Evolutionary conservation across 257 asterid species (phyloP).

Genomic region (Solanum pinnatisectum): DNA sequence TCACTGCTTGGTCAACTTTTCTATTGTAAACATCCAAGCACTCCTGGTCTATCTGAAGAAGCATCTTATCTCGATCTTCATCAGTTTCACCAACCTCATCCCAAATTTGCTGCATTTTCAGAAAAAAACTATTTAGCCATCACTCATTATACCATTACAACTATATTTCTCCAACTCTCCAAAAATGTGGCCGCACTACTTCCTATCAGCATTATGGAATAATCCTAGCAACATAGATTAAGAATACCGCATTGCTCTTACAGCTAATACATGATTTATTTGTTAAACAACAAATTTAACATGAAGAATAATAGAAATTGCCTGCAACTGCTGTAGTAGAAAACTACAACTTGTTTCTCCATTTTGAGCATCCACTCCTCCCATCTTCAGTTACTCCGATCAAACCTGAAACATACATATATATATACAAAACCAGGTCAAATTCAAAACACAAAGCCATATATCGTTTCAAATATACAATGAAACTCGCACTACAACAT

Average conservation of each 20-base stretch:
- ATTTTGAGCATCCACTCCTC: constrained; percentile 44
- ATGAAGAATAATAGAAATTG: neutral
- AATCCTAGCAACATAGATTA: neutral
- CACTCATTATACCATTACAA: neutral
- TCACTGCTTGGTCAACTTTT: constrained; percentile 84
- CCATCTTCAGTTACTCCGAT: constrained; percentile 41
- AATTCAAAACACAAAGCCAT: neutral
- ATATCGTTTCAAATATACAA: neutral
- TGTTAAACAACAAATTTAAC: neutral
- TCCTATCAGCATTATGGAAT: neutral
- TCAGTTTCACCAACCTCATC: constrained; percentile 90
- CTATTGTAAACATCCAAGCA: constrained; percentile 86
- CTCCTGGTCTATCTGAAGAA: constrained; percentile 76
- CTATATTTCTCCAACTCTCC: neutral
- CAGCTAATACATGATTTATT: neutral
- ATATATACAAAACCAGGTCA: neutral
- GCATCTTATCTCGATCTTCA: constrained; percentile 67
- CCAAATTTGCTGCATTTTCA: constrained; percentile 68
- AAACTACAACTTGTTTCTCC: constrained; percentile 66
- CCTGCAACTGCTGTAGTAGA: constrained; percentile 85
- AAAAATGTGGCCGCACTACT: neutral
- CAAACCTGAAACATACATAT: neutral
- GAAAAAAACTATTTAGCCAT: neutral
- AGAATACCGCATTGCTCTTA: neutral
- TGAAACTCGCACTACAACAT: neutral